phyloP scores from a whole-genome alignment of 768 basidiomycete genomes.

The Nevesoporus exiguus region DNA sequence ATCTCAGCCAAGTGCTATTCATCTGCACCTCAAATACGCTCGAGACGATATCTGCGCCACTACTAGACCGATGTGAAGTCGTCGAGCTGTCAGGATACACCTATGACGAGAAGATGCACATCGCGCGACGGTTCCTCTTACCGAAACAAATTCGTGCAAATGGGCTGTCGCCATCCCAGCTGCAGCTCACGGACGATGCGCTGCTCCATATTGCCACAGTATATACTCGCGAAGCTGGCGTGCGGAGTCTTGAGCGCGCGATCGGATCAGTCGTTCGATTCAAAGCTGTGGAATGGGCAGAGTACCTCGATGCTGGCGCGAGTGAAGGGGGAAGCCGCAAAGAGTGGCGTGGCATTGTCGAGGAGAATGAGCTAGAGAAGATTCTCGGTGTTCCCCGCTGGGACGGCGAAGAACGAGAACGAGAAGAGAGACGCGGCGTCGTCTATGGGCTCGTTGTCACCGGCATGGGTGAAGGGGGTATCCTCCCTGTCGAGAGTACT shows the following conservation, averaged over 20 bases:
- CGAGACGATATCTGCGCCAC: conserved; percentile 83
- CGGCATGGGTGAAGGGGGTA: conserved; percentile 82
- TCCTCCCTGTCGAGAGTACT: conserved; percentile 81
- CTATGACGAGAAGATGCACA: conserved; percentile 88
- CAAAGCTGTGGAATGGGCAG: conserved; percentile 91
- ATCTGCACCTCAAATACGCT: conserved; percentile 91
- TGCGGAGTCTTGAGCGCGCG: conserved; percentile 84
- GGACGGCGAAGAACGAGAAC: conserved; percentile 76
- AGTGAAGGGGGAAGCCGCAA: conserved; percentile 24
- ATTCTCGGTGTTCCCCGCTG: conserved; percentile 80
- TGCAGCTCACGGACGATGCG: conserved; percentile 66
- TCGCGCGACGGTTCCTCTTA: conserved; percentile 81
- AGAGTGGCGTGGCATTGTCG: conserved; percentile 58
- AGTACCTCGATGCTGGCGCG: conserved; percentile 39
- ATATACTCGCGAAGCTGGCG: conserved; percentile 90
- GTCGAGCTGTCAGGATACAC: conserved; percentile 84
- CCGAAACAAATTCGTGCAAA: conserved; percentile 86
- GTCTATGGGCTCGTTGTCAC: conserved; percentile 88
- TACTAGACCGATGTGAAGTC: conserved; percentile 87
- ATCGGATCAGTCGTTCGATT: conserved; percentile 85
- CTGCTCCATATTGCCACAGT: conserved; percentile 69
- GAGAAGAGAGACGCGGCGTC: conserved; percentile 70
- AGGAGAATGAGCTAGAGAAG: conserved; percentile 70
- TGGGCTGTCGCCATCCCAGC: conserved; percentile 58
- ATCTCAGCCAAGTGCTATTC: conserved; percentile 85